phyloP scores from a whole-genome alignment of 495 filamentous ascomycete species.

The Poronia punctata region DNA sequence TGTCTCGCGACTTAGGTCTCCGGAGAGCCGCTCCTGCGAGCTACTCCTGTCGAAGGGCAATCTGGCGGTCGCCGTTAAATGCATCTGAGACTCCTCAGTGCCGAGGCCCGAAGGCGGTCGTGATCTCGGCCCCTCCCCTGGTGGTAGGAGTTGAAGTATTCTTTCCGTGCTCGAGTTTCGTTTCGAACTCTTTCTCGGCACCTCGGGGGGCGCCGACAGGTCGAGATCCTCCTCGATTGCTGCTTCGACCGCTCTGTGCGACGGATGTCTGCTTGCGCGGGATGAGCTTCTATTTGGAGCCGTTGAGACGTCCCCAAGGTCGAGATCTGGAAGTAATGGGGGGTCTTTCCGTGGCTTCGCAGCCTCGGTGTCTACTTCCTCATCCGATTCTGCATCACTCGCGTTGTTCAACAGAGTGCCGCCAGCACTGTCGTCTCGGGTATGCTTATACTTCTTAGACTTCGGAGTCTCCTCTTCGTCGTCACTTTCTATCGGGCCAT shows the following conservation, averaged over 20 bases:
- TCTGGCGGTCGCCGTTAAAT: conserved; percentile 33
- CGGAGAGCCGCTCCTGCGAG: conserved; percentile 44
- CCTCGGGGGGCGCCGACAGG: conserved; percentile 31
- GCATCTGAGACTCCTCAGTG: conserved; percentile 6
- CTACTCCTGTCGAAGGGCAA: conserved; percentile 56
- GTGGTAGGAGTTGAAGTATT: conserved; percentile 10
- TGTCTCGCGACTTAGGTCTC: conserved; percentile 32
- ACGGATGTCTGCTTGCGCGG: conserved; percentile 39
- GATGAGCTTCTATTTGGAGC: conserved; percentile 58
- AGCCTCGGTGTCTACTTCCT: conserved; percentile 32
- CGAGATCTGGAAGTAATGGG: conserved; percentile 54
- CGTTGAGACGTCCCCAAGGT: conserved; percentile 55
- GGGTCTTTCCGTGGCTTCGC: conserved; percentile 42
- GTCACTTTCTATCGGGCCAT: conserved; percentile 53
- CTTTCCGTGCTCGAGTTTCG: conserved; percentile 34
- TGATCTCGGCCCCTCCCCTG: conserved; percentile 10
- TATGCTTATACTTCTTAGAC: conserved; percentile 16
- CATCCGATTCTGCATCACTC: conserved; percentile 32
- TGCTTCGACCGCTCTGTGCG: conserved; percentile 20
- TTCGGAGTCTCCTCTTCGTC: conserved; percentile 40
- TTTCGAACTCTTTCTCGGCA: conserved; percentile 59
- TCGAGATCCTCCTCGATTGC: conserved; percentile 7
- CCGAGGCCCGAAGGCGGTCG: conserved; percentile 8
- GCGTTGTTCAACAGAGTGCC: conserved; percentile 42
- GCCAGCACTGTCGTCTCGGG: conserved; percentile 22